Evolutionary conservation across 306 rosid species (phyloP), one percentile per base, ranked within the genome.

Genomic region (Lathyrus aphaca): DNA sequence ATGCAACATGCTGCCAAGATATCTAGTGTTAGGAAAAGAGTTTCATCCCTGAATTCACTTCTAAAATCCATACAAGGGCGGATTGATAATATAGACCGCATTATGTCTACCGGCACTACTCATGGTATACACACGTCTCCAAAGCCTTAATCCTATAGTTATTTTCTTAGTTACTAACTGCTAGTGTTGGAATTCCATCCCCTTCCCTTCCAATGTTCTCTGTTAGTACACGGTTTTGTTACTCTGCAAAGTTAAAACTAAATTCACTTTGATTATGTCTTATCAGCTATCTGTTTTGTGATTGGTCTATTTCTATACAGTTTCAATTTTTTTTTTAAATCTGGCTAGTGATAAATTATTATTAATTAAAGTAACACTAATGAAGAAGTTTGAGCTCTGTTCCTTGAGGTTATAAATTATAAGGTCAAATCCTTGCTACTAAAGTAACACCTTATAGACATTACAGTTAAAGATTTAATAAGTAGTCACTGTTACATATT

Each of bases 1-100:
- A 68, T 84, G 91, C 91, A 90, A 81, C 86, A 90, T 65, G 88
- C 93, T 51, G 81, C 94, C 64, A 90, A 86, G 84, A 80, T 90
- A 29, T 82, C 89, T 16, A 71, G 72, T 68, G 89, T 90, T 23
- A 79, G 89, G 70, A 87, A 75, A 84, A 87, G 96, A 79, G 94
- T 90, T 65, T 84, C 77, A 43, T 84, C 96, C 6, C 64, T 90
- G 68, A 87, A 90, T 81, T 81, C 81, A 40, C 77, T 90, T 74
- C 71, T 90, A 80, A 87, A 76, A 79, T 79, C 88, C 56, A 82
- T 90, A 64, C 95, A 90, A 60, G 88, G 81, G 50, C 82, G 96
- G 63, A 80, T 90, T 82, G 96, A 90, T 66, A 84, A 86, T 69
- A 81, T 90, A 54, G 96, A 90, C 74, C 89, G 89, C 56, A 58